These are phyloP conservation scores for Adenanthera pavonina DNA, from an alignment of 306 rosid genomes.

Conservation along the genomic window DNA sequence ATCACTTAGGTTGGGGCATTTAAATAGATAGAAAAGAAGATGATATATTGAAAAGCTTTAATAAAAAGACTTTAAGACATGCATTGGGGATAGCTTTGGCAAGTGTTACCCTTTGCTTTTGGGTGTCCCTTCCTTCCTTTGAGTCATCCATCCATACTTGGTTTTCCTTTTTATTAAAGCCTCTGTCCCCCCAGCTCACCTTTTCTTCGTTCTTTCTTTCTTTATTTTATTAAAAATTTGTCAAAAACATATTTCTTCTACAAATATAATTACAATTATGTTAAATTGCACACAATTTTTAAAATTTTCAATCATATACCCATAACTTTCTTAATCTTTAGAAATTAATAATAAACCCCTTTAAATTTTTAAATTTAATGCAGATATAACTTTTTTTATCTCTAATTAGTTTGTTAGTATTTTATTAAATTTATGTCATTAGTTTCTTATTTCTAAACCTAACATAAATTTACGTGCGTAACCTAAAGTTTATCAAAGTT, in stretches of 20 bases:
- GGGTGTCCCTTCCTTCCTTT: conserved; percentile 48
- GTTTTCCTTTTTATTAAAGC: conserved; percentile 45
- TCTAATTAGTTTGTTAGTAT: too few species aligned
- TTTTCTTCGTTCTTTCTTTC: neutral
- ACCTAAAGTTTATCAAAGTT: too few species aligned
- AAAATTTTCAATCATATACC: too few species aligned
- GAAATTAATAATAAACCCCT: too few species aligned
- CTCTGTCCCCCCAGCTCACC: conserved; percentile 22
- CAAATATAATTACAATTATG: too few species aligned
- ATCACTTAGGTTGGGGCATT: conserved; percentile 64
- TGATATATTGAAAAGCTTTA: conserved; percentile 57
- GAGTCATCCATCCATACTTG: conserved; percentile 55
- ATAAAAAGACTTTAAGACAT: conserved; percentile 38
- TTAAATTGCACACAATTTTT: too few species aligned
- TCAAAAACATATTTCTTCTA: neutral
- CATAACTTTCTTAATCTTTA: too few species aligned
- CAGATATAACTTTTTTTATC: too few species aligned
- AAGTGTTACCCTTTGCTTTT: conserved; percentile 74
- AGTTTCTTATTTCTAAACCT: too few species aligned
- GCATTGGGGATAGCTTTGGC: conserved; percentile 47
- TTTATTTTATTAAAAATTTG: neutral
- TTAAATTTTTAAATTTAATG: too few species aligned
- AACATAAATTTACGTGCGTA: too few species aligned
- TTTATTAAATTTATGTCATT: too few species aligned
- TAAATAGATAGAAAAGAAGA: conserved; percentile 56